A percentile compares a stretch with the other conserved stretches of the same genome.
Evolutionary conservation across 225 moss, liverwort and hornwort genomes (phyloP).

Genomic region (Pseudisothecium myosuroides): DNA sequence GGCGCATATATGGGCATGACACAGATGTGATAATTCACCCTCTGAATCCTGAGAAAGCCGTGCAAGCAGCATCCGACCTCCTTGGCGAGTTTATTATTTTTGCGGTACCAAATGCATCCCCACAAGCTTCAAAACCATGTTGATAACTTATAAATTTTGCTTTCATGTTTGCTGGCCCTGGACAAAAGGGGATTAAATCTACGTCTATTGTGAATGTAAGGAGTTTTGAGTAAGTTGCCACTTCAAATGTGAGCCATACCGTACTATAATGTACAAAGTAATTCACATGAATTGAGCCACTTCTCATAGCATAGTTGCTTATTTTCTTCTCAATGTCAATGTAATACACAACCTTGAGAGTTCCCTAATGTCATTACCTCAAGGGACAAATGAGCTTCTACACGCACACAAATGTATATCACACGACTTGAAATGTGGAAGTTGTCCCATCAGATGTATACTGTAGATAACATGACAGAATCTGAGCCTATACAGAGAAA

Average conservation of each 20-base stretch:
- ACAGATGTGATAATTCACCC: constrained; percentile 21
- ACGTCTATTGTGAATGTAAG: neutral
- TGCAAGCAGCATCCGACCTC: constrained; percentile 29
- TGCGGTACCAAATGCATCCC: neutral
- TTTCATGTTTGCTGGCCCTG: neutral
- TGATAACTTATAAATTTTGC: neutral
- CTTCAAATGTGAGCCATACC: neutral
- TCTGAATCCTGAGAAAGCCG: constrained; percentile 29
- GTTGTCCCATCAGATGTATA: no score
- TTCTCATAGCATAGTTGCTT: neutral
- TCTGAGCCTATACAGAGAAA: neutral
- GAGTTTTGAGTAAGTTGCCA: neutral
- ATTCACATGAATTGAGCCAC: neutral
- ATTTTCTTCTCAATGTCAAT: neutral
- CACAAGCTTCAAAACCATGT: neutral
- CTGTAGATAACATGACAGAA: neutral
- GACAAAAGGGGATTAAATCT: neutral
- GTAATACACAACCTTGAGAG: neutral
- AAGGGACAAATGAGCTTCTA: neutral
- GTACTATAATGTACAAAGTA: neutral
- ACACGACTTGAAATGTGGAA: neutral
- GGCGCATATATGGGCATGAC: constrained; percentile 38
- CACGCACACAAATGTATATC: no score
- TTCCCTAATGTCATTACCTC: neutral
- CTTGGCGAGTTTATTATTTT: constrained; percentile 39